A percentile compares a stretch with the other conserved stretches of the same genome.
Conservation (phyloP, 495 filamentous ascomycete genomes). For the Filosporella fistucella region DNA sequence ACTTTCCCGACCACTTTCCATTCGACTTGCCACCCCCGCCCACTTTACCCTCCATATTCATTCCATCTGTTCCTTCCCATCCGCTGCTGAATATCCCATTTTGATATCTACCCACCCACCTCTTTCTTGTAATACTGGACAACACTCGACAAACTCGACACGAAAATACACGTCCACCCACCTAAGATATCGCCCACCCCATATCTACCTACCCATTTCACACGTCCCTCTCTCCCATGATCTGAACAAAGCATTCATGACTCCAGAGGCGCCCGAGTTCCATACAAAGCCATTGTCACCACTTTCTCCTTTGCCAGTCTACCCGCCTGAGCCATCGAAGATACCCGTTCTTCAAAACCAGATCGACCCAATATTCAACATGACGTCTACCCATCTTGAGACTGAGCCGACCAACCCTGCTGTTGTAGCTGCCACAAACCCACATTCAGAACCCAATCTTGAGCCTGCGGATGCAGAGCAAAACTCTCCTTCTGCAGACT, state of each 20-base stretch:
- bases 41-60: background rate
- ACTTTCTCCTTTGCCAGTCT: constrained; percentile 66
- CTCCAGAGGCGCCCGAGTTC: constrained; percentile 61
- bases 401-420: background rate
- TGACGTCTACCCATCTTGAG: constrained; percentile 49
- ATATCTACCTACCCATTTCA: constrained; percentile 2
- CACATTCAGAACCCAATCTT: background rate
- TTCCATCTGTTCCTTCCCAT: background rate
- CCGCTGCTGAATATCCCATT: background rate
- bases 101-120: background rate
- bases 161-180: too few relatives aligned
- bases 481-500: constrained; percentile 17
- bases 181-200: constrained; percentile 1
- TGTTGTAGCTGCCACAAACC: background rate
- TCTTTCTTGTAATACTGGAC: background rate
- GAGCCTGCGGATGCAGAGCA: background rate
- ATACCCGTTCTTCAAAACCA: constrained; percentile 69
- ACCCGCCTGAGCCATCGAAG: constrained; percentile 64
- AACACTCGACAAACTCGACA: too few relatives aligned
- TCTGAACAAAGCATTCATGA: constrained; percentile 45
- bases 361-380: constrained; percentile 69
- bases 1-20: too few relatives aligned
- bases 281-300: constrained; percentile 67
- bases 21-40: background rate
- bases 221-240: constrained; percentile 14